Conservation (phyloP, 2,329 filamentous ascomycete species). For the Emydomyces testavorans region DNA sequence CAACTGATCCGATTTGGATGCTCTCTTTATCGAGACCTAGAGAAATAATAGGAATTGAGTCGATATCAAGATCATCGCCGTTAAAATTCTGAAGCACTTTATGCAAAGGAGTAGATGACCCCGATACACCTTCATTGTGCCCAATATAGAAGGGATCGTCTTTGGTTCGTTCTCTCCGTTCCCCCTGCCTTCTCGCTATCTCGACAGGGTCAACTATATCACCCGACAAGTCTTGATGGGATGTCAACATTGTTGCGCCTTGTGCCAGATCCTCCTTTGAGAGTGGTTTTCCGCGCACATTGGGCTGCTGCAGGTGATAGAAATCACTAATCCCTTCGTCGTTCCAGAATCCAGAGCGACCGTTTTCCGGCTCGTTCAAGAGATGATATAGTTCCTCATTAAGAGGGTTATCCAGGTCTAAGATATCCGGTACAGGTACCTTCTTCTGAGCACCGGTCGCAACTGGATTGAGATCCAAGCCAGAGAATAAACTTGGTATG, state of each 20-base stretch:
- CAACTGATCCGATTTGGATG: not conserved
- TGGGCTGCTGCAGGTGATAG: constrained; percentile 26
- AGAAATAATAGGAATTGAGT: constrained; percentile 92
- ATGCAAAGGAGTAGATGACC: constrained; percentile 64
- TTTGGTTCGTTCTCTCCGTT: constrained; percentile 68
- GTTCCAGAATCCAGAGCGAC: constrained; percentile 39
- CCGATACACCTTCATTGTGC: constrained; percentile 42
- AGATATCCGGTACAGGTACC: constrained; percentile 62
- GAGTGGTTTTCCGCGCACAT: constrained; percentile 16
- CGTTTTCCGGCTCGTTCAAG: constrained; percentile 46
- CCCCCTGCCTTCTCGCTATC: constrained; percentile 62
- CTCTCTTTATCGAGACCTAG: constrained; percentile 53
- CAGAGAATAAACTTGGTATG: constrained; percentile 74
- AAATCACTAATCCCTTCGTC: constrained; percentile 33
- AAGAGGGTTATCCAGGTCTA: constrained; percentile 73
- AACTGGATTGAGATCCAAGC: constrained; percentile 85
- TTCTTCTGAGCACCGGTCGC: constrained; percentile 71
- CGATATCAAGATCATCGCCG: constrained; percentile 72
- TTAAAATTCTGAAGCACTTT: constrained; percentile 59
- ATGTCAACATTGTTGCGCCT: constrained; percentile 21
- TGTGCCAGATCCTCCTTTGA: constrained; percentile 18
- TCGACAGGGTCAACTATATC: constrained; percentile 51
- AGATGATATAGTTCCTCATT: constrained; percentile 61
- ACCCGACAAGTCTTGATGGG: constrained; percentile 28
- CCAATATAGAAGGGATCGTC: constrained; percentile 95